phyloP scores from a whole-genome alignment of 192 early-diverging fungal species.

The Gaertneriomyces semiglobifer region DNA sequence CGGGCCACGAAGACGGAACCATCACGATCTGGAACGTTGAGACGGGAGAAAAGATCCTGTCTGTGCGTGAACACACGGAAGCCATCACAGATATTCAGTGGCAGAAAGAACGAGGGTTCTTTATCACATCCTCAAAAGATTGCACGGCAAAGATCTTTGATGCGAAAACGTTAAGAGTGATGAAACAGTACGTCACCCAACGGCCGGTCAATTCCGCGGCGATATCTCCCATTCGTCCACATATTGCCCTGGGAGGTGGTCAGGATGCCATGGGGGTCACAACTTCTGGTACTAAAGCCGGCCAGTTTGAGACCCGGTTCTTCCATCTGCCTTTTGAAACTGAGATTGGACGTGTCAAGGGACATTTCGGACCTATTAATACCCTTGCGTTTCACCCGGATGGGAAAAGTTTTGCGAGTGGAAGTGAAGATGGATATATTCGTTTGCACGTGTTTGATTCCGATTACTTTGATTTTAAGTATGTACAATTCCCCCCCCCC shows the following conservation, averaged over 20 bases:
- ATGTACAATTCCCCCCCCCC: too few species aligned
- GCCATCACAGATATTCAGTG: conserved; percentile 92
- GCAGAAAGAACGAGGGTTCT: conserved; percentile 81
- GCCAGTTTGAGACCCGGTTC: conserved; percentile 96
- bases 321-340: conserved; percentile 96
- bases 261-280: conserved; percentile 99
- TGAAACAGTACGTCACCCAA: conserved; percentile 83
- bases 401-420: conserved; percentile 89
- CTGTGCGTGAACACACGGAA: conserved; percentile 63
- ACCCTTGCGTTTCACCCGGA: conserved; percentile 95
- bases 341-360: conserved; percentile 94
- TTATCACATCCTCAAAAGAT: conserved; percentile 96
- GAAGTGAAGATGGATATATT: conserved; percentile 98
- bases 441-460: conserved; percentile 94
- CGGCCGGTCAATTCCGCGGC: conserved; percentile 90
- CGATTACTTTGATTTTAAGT: conserved; percentile 91
- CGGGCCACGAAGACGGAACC: conserved; percentile 89
- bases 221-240: conserved; percentile 73
- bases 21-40: conserved; percentile 86
- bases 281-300: conserved; percentile 79
- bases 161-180: conserved; percentile 71
- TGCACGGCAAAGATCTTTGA: conserved; percentile 86
- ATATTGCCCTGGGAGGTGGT: conserved; percentile 79
- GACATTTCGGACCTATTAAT: conserved; percentile 99
- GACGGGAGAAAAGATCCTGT: conserved; percentile 67